Evolutionary conservation across 306 rosid species (phyloP).

Genomic region (Vigna unguiculata): DNA sequence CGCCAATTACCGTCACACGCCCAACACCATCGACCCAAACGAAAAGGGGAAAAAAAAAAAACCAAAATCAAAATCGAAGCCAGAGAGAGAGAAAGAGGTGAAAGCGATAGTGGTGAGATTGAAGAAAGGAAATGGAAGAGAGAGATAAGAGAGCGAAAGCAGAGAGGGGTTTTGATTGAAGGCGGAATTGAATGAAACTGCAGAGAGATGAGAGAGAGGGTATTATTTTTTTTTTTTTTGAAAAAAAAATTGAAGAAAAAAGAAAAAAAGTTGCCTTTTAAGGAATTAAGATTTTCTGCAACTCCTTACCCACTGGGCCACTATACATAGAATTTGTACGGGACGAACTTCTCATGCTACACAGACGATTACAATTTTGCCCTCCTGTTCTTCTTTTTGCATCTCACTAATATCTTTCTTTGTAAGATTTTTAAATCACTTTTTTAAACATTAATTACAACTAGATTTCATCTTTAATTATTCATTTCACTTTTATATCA

Average conservation of each 20-base stretch:
- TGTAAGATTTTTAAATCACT: neutral
- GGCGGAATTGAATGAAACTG: conserved; percentile 45
- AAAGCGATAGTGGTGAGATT: conserved; percentile 39
- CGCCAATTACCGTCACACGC: conserved; percentile 67
- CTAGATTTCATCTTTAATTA: too few relatives aligned
- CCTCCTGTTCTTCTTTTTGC: neutral
- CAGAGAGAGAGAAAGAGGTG: conserved; percentile 19
- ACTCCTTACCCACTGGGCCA: conserved; percentile 23
- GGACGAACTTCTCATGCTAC: neutral
- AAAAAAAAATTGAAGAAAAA: neutral
- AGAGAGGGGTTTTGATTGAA: conserved; percentile 54
- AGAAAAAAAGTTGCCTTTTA: neutral
- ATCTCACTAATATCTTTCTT: neutral
- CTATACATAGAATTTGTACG: conserved; percentile 29
- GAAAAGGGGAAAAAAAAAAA: neutral
- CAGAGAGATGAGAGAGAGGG: neutral
- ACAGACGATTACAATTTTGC: neutral
- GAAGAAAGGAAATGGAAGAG: conserved; percentile 31
- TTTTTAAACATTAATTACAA: neutral
- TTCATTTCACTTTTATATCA: too few relatives aligned
- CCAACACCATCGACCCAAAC: conserved; percentile 6
- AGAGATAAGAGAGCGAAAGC: conserved; percentile 25
- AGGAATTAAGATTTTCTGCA: conserved; percentile 42
- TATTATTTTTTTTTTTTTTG: neutral
- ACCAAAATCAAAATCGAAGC: neutral